Base-by-base conservation (phyloP, 140 eudicot genomes). In the Stevia rebaudiana region DNA sequence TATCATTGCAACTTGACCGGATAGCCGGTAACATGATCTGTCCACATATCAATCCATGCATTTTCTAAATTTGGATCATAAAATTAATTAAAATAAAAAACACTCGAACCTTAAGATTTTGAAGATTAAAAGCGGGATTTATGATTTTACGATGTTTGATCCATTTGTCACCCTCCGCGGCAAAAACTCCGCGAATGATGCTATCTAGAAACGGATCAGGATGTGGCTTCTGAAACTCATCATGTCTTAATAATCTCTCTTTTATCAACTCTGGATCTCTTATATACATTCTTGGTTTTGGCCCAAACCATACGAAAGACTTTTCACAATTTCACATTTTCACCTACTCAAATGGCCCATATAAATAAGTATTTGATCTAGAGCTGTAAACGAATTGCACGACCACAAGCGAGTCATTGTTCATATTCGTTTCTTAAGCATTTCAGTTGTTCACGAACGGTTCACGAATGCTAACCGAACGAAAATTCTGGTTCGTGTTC, bases 1-100 rank as follows among this genome's bases (percentile, higher is more conserved):
- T 74, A 19, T 65, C 74, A 39, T 46, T 68, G 23, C 79, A 67
- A 50, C 79, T 58, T 17, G 43, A 67, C 40, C 39, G 11, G 56
- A 75, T 68, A 49, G 70, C 75, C 41, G 65, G 35, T 50, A 75
- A 67, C 79, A 75, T 75, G 22, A 50, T 67, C 70, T 74, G 39
- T 33, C 1, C 50, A 72, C n/a, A 61, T 30, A 31, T 28, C 9
- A 54, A 63, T 2, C 55, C 67, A 19, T 57, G 24, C 17, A 9
- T 11, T 15, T 6, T 11, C n/a, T 58, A 65, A 61, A 65, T 30
- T 2, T 11, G 5, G 60, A 65, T 24, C 15, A n/a, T n/a, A n/a
- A n/a, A n/a, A n/a, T n/a, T n/a, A n/a, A n/a, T n/a, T n/a, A n/a
- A n/a, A n/a, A n/a, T n/a, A 1, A 28, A 28, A 28, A 28, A 4